Percentiles rank a stretch among this genome's conserved stretches.
These are phyloP conservation scores for Cytospora leucostoma DNA, from an alignment of 2,329 filamentous ascomycete genomes.

Conservation along the genomic window DNA sequence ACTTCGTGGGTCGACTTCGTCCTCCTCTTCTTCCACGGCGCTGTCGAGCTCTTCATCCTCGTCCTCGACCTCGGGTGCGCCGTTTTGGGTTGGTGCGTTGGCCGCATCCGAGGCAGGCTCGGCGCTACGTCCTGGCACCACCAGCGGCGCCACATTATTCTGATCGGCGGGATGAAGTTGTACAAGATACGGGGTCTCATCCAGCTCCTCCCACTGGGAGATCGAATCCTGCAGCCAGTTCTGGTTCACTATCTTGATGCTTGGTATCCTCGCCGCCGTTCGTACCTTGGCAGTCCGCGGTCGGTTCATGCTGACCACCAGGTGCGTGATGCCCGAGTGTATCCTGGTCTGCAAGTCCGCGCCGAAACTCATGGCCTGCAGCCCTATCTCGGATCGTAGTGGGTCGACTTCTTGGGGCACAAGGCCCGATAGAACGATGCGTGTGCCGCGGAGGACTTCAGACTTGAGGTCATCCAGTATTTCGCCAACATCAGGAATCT, in stretches of 20 bases:
- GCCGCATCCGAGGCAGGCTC: conserved; percentile 28
- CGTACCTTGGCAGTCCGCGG: conserved; percentile 89
- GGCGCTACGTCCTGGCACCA: conserved; percentile 9
- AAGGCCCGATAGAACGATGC: conserved; percentile 87
- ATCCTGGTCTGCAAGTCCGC: conserved; percentile 63
- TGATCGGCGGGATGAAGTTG: conserved; percentile 72
- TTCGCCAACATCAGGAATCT: conserved; percentile 80
- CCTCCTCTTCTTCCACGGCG: conserved; percentile 41
- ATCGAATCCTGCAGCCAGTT: conserved; percentile 88
- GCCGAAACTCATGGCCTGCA: conserved; percentile 86
- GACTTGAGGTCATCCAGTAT: conserved; percentile 84
- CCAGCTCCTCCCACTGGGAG: conserved; percentile 76
- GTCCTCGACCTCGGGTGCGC: conserved; percentile 30
- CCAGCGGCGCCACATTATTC: conserved; percentile 25
- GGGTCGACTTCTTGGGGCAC: conserved; percentile 81
- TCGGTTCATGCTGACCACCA: conserved; percentile 69
- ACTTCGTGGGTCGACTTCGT: conserved; percentile 37
- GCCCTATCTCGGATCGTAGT: conserved; percentile 78
- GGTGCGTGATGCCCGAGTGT: conserved; percentile 67
- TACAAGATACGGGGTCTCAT: conserved; percentile 78
- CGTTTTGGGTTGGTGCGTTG: conserved; percentile 38
- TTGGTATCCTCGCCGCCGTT: conserved; percentile 75
- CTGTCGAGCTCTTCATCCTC: conserved; percentile 46
- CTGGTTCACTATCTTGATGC: conserved; percentile 88
- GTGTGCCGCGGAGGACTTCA: conserved; percentile 70